Percentiles rank a stretch among this genome's conserved stretches.
Conservation (phyloP, 2,329 filamentous ascomycete species). For the Phialocephala sp. region DNA sequence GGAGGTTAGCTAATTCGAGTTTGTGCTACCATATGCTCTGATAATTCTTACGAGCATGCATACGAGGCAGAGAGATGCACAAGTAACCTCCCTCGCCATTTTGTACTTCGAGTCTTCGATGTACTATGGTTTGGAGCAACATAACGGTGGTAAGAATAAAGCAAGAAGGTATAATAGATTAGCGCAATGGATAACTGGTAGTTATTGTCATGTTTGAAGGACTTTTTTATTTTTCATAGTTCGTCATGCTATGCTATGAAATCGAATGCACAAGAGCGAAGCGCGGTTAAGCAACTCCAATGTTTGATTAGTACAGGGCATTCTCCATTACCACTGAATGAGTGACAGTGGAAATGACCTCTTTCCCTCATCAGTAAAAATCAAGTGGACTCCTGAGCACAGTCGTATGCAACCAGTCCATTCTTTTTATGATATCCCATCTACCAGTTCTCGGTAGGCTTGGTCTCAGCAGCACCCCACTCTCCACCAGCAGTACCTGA, state of each 20-base stretch:
- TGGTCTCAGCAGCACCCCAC: conserved; percentile 58
- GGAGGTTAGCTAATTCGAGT: no score
- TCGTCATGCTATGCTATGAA: conserved; percentile 7
- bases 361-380: conserved; percentile 99
- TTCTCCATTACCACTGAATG: conserved; percentile 73
- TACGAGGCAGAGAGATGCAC: no score
- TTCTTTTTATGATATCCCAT: conserved; percentile 30
- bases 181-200: background rate
- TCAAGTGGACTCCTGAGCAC: conserved; percentile 59
- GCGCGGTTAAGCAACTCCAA: conserved; percentile 84
- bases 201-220: background rate
- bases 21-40: no score
- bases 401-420: conserved; percentile 30
- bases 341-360: conserved; percentile 70
- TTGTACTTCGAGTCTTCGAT: no score
- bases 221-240: conserved; percentile 13
- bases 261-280: conserved; percentile 30
- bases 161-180: background rate
- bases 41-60: no score
- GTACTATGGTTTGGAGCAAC: no score
- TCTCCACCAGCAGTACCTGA: conserved; percentile 44
- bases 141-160: no score
- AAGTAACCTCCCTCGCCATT: no score
- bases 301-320: conserved; percentile 86
- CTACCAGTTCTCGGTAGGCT: conserved; percentile 47